phyloP scores from a whole-genome alignment of 352 stramenopile genomes.

The Pythium utonaiense region DNA sequence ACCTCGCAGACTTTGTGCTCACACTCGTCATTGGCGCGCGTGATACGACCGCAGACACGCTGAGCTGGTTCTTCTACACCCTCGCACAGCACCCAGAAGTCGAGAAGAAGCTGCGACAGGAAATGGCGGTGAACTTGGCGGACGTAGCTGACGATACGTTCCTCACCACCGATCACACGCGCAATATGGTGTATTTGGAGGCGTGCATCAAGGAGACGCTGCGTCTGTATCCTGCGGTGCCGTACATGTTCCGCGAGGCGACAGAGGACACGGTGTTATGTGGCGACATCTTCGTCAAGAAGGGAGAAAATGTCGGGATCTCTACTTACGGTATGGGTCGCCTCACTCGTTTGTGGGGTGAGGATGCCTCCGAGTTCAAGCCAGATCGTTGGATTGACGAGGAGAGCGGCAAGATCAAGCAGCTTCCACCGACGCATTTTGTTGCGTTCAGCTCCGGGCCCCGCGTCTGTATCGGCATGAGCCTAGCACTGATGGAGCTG shows the following conservation, averaged over 20 bases:
- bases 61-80: slow-evolving; percentile 70
- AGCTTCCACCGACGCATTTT: slow-evolving; percentile 26
- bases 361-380: slow-evolving; percentile 9
- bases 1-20: slow-evolving; percentile 63
- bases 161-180: slow-evolving; percentile 16
- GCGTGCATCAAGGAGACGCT: slow-evolving; percentile 55
- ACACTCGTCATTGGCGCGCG: slow-evolving; percentile 62
- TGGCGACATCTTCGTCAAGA: slow-evolving; percentile 20
- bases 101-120: slow-evolving; percentile 29
- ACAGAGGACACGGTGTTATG: slow-evolving; percentile 51
- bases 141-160: background rate
- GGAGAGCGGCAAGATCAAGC: slow-evolving; percentile 4
- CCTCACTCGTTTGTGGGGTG: slow-evolving; percentile 15
- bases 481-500: slow-evolving; percentile 13
- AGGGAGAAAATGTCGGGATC: slow-evolving; percentile 24
- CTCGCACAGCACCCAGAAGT: slow-evolving; percentile 19
- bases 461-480: slow-evolving; percentile 52
- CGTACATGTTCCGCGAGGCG: slow-evolving; percentile 54
- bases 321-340: slow-evolving; percentile 34
- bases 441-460: slow-evolving; percentile 40
- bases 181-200: slow-evolving; percentile 27
- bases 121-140: slow-evolving; percentile 27
- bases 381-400: slow-evolving; percentile 43
- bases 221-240: slow-evolving; percentile 51
- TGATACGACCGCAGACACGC: slow-evolving; percentile 65